A percentile compares a stretch with the other conserved stretches of the same genome.
Evolutionary conservation across 345 rosid genomes (phyloP).

Genomic region (Eutrema yunnanense): DNA sequence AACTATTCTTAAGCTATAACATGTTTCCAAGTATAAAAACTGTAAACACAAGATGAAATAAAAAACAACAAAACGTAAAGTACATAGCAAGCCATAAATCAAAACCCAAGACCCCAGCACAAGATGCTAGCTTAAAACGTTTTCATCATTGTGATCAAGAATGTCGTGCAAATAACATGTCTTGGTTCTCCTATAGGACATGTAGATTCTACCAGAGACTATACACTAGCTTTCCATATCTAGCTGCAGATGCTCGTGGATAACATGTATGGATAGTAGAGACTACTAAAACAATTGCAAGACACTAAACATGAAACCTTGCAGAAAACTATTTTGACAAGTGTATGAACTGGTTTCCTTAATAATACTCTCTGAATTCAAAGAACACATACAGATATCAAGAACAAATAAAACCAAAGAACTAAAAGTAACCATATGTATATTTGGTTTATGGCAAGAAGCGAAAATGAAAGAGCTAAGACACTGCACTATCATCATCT

Average conservation of each 20-base stretch:
- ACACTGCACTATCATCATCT: neutral
- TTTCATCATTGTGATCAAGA: neutral
- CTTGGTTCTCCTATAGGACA: neutral
- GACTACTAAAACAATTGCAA: neutral
- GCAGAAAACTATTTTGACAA: neutral
- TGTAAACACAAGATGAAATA: neutral
- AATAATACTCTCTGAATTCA: neutral
- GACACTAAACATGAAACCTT: neutral
- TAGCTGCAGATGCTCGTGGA: neutral
- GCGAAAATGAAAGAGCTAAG: neutral
- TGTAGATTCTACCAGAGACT: neutral
- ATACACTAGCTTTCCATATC: neutral
- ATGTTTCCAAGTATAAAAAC: slow-evolving; percentile 19
- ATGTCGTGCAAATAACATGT: neutral
- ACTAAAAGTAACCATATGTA: neutral
- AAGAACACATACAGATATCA: neutral
- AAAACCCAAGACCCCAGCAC: neutral
- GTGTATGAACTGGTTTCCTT: too few relatives aligned
- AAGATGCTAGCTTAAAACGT: neutral
- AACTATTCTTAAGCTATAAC: slow-evolving; percentile 19
- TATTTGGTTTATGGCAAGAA: neutral
- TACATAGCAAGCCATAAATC: neutral
- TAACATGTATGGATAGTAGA: slow-evolving; percentile 2
- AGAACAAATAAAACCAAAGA: neutral
- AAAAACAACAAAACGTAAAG: neutral